A percentile compares a stretch with the other conserved stretches of the same genome.
phyloP scores from a whole-genome alignment of 371 early-diverging fungal genomes.

The Sporodiniella umbellata region DNA sequence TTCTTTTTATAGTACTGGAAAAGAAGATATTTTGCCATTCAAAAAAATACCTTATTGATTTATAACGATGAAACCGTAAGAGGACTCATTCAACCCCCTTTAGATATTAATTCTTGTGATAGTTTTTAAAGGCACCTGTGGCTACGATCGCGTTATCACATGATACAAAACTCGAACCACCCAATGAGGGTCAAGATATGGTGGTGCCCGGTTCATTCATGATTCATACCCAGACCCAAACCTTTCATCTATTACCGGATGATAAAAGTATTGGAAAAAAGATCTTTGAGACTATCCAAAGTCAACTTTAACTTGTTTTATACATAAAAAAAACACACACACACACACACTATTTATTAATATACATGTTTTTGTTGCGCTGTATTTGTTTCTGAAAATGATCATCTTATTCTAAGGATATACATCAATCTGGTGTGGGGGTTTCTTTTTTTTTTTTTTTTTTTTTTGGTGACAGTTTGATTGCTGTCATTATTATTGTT shows the following conservation, averaged over 20 bases:
- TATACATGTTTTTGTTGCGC: too few species aligned
- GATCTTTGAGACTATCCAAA: slow-evolving; percentile 30
- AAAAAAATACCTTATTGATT: slow-evolving; percentile 23
- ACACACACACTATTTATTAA: too few species aligned
- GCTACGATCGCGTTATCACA: slow-evolving; percentile 37
- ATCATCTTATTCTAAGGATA: too few species aligned
- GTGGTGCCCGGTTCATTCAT: slow-evolving; percentile 41
- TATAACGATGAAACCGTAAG: slow-evolving; percentile 44
- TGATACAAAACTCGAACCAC: slow-evolving; percentile 25
- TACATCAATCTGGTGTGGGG: too few species aligned
- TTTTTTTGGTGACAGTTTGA: too few species aligned
- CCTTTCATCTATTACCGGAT: slow-evolving; percentile 39
- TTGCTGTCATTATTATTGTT: too few species aligned
- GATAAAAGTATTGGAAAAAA: slow-evolving; percentile 28
- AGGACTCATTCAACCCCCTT: neutral
- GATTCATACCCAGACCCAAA: slow-evolving; percentile 24
- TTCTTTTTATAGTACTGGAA: slow-evolving; percentile 34
- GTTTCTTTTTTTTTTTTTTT: too few species aligned
- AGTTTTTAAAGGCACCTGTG: slow-evolving; percentile 26
- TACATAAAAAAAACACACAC: neutral
- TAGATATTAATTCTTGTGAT: neutral
- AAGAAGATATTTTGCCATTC: slow-evolving; percentile 47
- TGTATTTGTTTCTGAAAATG: too few species aligned
- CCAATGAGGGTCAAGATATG: slow-evolving; percentile 36
- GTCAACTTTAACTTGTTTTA: neutral